phyloP scores from a whole-genome alignment of 352 stramenopile genomes.

The Phytophthora macrochlamydospora region DNA sequence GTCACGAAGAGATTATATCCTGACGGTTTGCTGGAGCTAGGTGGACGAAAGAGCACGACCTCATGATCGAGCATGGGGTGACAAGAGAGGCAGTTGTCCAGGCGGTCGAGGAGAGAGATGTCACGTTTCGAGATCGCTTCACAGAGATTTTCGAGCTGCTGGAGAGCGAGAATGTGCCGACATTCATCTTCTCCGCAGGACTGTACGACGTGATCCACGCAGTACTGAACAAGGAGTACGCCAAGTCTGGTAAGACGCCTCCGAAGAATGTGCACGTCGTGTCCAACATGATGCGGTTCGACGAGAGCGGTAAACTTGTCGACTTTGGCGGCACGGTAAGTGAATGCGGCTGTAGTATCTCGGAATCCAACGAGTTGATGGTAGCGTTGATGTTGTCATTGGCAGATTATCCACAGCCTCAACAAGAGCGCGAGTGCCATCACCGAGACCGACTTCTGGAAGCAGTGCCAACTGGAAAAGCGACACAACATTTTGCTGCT shows the following conservation, averaged over 20 bases:
- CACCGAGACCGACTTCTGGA: conserved; percentile 69
- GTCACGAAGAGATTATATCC: conserved; percentile 50
- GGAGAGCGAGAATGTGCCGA: conserved; percentile 57
- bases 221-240: conserved; percentile 69
- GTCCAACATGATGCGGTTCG: conserved; percentile 85
- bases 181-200: conserved; percentile 71
- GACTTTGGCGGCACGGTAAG: conserved; percentile 62
- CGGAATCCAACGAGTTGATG: too few species aligned
- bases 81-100: conserved; percentile 42
- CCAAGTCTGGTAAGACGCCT: conserved; percentile 25
- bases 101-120: conserved; percentile 53
- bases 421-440: conserved; percentile 84
- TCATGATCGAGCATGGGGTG: conserved; percentile 49
- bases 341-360: neutral
- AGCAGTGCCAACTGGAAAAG: conserved; percentile 71
- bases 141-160: conserved; percentile 67
- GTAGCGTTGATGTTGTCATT: too few species aligned
- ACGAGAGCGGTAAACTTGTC: conserved; percentile 43
- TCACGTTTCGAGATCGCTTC: conserved; percentile 64
- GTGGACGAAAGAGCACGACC: too few species aligned
- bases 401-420: conserved; percentile 74
- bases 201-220: conserved; percentile 83
- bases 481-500: conserved; percentile 78
- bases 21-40: conserved; percentile 15
- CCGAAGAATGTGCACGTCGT: conserved; percentile 77